A percentile compares a stretch with the other conserved stretches of the same genome.
These are phyloP conservation scores for Teunomyces cretensis DNA, from an alignment of 805 yeast species.

Conservation along the genomic window DNA sequence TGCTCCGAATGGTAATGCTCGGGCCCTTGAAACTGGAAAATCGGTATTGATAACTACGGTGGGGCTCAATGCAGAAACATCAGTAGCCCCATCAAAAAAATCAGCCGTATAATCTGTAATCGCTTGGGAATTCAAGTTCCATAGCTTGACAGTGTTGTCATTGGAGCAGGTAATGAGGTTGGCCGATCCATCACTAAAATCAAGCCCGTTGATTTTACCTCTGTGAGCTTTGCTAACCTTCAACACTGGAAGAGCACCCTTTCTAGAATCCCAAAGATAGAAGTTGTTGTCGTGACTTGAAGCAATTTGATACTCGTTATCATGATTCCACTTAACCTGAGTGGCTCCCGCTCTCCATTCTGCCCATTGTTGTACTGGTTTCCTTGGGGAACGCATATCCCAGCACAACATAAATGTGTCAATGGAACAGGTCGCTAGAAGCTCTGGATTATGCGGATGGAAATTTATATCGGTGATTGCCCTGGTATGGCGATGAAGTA, in stretches of 20 bases:
- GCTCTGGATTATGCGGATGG: constrained; percentile 82
- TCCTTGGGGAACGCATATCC: constrained; percentile 82
- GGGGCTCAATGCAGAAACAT: constrained; percentile 33
- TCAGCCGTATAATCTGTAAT: constrained; percentile 12
- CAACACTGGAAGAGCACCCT: constrained; percentile 73
- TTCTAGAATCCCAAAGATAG: constrained; percentile 85
- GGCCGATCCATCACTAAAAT: constrained; percentile 64
- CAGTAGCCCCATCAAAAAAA: constrained; percentile 15
- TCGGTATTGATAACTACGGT: constrained; percentile 62
- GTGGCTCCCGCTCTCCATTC: constrained; percentile 95
- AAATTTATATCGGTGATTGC: constrained; percentile 96
- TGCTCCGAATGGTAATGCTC: constrained; percentile 85
- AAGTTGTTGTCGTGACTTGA: constrained; percentile 81
- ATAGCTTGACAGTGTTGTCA: constrained; percentile 76
- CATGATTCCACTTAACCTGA: constrained; percentile 90
- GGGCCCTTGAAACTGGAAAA: constrained; percentile 86
- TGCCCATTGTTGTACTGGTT: constrained; percentile 77
- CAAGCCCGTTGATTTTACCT: constrained; percentile 88
- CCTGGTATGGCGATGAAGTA: constrained; percentile 83
- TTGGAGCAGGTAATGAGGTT: constrained; percentile 80
- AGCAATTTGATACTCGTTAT: constrained; percentile 74
- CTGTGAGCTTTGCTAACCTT: constrained; percentile 66
- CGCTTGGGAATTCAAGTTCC: constrained; percentile 56
- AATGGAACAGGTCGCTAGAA: constrained; percentile 88
- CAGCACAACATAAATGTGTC: constrained; percentile 86